A percentile compares a stretch with the other conserved stretches of the same genome.
These are phyloP conservation scores for Hypoxylon fuscum DNA, from an alignment of 495 filamentous ascomycete species.

Conservation along the genomic window DNA sequence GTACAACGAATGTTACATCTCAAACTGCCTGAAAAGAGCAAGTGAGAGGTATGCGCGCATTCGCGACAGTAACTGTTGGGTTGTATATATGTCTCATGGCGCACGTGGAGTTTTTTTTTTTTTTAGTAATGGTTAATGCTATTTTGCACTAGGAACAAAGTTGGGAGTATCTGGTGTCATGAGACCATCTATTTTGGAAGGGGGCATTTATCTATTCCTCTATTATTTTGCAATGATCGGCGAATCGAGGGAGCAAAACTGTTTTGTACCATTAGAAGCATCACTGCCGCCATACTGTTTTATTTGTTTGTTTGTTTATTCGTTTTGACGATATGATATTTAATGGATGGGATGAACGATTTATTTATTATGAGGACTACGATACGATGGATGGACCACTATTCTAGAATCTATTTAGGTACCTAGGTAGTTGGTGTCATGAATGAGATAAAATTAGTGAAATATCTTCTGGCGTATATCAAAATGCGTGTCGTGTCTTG, in stretches of 20 bases:
- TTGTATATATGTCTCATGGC: conserved; percentile 19
- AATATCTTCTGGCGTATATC: no score
- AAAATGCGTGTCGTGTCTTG: no score
- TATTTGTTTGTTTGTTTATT: conserved; percentile 3
- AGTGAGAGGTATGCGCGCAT: conserved; percentile 8
- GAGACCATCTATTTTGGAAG: conserved; percentile 4
- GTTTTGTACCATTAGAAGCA: conserved; percentile 24
- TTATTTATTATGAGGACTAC: conserved; percentile 4
- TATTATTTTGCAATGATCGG: conserved; percentile 2
- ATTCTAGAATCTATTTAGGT: neutral
- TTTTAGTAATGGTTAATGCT: conserved; percentile 18
- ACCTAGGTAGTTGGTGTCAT: neutral
- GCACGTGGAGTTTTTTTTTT: conserved; percentile 22
- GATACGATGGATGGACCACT: neutral
- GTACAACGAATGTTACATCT: conserved; percentile 25
- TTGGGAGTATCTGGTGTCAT: conserved; percentile 6
- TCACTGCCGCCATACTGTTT: conserved; percentile 10
- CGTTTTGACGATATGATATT: conserved; percentile 10
- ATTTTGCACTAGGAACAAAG: neutral
- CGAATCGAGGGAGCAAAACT: conserved; percentile 14
- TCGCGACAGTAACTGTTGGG: conserved; percentile 1
- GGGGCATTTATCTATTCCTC: neutral
- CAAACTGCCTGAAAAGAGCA: conserved; percentile 26
- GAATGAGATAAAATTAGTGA: no score
- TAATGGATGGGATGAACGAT: conserved; percentile 15